Base-by-base conservation (phyloP, 805 yeast species). In the Tetrapisispora taiwanensis region DNA sequence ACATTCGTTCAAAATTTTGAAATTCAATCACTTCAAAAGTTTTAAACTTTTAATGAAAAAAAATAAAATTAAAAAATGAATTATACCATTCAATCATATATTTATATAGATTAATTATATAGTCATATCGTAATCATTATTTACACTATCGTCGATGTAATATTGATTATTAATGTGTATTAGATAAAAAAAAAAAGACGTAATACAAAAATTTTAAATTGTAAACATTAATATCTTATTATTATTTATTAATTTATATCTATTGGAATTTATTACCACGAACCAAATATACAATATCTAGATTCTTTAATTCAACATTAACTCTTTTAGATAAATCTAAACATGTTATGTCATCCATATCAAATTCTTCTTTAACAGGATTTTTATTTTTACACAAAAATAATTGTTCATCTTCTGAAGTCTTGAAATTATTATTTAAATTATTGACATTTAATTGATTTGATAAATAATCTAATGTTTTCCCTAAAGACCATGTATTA, bases 401-500 rank as follows among this genome's bases (percentile, higher is more conserved):
- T 17, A 62, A 46, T 44, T 51, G 59, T 19, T 60, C 63, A 10
- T 49, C 44, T 3, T 45, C 38, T 5, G 48, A 36, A 2, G 52
- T 49, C 8, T 48, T 41, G 19, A 46, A 31, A 15, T 47, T 47
- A 30, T 39, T 41, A 43, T 59, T 60, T 10, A 30, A 38, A 42
- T 61, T 61, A 20, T 45, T 47, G 5, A 61, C 55, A 28, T 50
- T 45, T 31, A 59, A 45, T 37, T 48, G 50, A n/a, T 44, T 36
- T 1, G 66, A 61, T 17, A 61, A 35, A 41, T 47, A 57, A 45
- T 62, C 67, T 27, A 62, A 43, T 4, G 54, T 59, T 33, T 62
- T 54, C 1, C 67, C 67, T 2, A 60, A 44, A 10, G 65, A 62
- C 66, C 67, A 60, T 3, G 53, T 43, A 43, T 57, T 61, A 45